A percentile compares a stretch with the other conserved stretches of the same genome.
Conservation (phyloP, 2,329 filamentous ascomycete species). For the Ascosphaera aggregata region DNA sequence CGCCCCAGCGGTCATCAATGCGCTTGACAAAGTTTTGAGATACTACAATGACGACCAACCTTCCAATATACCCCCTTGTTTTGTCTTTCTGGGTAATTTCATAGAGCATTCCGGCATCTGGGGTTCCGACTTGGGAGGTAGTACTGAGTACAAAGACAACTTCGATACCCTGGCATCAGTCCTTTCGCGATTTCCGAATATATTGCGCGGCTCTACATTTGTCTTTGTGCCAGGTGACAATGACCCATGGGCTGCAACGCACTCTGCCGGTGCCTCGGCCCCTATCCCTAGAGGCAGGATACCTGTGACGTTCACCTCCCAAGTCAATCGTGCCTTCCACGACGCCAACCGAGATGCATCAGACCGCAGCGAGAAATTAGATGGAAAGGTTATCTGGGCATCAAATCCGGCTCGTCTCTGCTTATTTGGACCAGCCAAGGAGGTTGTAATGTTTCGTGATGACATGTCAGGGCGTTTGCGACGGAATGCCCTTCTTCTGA, state of each 20-base stretch:
- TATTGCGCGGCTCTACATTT: constrained; percentile 62
- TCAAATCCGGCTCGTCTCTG: constrained; percentile 65
- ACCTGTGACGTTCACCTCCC: constrained; percentile 73
- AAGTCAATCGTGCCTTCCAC: constrained; percentile 64
- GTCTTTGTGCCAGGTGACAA: constrained; percentile 91
- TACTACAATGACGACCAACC: constrained; percentile 45
- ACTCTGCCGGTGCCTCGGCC: constrained; percentile 28
- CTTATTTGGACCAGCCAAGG: constrained; percentile 70
- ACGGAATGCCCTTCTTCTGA: constrained; percentile 51
- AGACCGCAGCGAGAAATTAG: constrained; percentile 14
- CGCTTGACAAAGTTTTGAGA: constrained; percentile 54
- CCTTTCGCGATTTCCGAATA: constrained; percentile 57
- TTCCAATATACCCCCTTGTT: constrained; percentile 46
- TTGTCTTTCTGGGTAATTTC: constrained; percentile 76
- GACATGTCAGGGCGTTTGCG: constrained; percentile 61
- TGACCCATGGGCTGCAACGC: constrained; percentile 86
- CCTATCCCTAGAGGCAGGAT: constrained; percentile 30
- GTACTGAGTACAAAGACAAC: constrained; percentile 91
- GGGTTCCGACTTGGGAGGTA: constrained; percentile 50
- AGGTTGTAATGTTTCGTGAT: constrained; percentile 71
- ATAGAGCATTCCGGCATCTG: constrained; percentile 32
- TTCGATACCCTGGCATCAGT: constrained; percentile 72
- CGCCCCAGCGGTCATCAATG: constrained; percentile 55
- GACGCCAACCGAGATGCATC: constrained; percentile 39
- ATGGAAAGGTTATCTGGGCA: constrained; percentile 65